Evolutionary conservation across 2,329 filamentous ascomycete species (phyloP).

Genomic region (Sordariomycetes sp.): DNA sequence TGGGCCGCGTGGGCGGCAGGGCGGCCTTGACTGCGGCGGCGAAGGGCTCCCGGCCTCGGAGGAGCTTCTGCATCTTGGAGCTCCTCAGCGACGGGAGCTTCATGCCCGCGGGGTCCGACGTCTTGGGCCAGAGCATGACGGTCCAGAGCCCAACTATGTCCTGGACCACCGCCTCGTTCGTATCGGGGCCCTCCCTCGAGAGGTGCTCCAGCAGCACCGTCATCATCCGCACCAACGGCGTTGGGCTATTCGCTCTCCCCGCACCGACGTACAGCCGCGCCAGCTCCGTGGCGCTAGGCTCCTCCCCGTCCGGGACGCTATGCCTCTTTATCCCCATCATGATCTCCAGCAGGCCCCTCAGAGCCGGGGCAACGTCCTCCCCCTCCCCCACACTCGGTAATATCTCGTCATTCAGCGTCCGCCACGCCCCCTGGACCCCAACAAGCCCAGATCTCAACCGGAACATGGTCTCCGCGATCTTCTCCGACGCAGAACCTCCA

Average conservation of each 20-base stretch:
- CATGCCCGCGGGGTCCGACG: neutral
- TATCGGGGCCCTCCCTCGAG: neutral
- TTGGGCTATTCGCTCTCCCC: neutral
- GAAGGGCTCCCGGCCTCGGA: neutral
- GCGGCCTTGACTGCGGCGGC: neutral
- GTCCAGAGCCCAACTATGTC: neutral
- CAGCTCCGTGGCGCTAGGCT: slow-evolving; percentile 5
- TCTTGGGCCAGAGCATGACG: neutral
- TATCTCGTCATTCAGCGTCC: neutral
- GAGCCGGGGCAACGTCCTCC: neutral
- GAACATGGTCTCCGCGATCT: neutral
- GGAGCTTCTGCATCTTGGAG: neutral
- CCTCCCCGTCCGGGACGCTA: neutral
- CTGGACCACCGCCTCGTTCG: neutral
- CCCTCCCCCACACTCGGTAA: neutral
- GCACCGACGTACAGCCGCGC: slow-evolving; percentile 3
- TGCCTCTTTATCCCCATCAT: slow-evolving; percentile 2
- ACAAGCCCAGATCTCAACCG: slow-evolving; percentile 2
- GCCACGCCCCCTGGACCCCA: neutral
- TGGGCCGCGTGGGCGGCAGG: slow-evolving; percentile 1
- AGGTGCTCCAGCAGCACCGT: slow-evolving; percentile 3
- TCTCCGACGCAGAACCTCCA: neutral
- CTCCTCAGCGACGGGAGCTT: neutral
- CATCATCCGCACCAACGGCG: slow-evolving; percentile 4
- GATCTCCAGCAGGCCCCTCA: neutral